Percentiles rank a stretch among this genome's conserved stretches.
These are phyloP conservation scores for Penicillium waksmanii DNA, from an alignment of 495 filamentous ascomycete genomes.

Conservation along the genomic window DNA sequence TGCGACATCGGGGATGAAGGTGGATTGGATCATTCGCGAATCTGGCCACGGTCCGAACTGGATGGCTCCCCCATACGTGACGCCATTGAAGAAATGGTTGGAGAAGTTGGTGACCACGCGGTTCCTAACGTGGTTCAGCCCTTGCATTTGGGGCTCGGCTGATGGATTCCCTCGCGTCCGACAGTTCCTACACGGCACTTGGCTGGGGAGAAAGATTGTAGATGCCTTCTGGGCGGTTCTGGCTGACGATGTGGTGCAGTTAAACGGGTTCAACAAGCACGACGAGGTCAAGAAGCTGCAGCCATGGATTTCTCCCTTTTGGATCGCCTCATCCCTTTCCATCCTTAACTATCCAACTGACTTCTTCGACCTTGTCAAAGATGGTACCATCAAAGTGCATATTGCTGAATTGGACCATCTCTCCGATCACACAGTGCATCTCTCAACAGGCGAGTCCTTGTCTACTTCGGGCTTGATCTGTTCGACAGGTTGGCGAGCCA, in stretches of 20 bases:
- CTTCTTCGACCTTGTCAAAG: slow-evolving; percentile 63
- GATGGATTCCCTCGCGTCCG: slow-evolving; percentile 53
- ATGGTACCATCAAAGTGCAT: slow-evolving; percentile 63
- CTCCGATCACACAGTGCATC: slow-evolving; percentile 50
- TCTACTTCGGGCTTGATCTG: slow-evolving; percentile 66
- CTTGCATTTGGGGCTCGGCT: slow-evolving; percentile 62
- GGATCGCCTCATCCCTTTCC: slow-evolving; percentile 60
- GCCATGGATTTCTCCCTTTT: slow-evolving; percentile 68
- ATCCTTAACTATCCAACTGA: slow-evolving; percentile 73
- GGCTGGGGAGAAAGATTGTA: slow-evolving; percentile 67
- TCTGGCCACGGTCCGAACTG: slow-evolving; percentile 74
- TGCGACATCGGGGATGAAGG: slow-evolving; percentile 63
- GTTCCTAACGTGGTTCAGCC: slow-evolving; percentile 66
- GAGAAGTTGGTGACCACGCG: slow-evolving; percentile 69
- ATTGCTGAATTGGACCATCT: slow-evolving; percentile 63
- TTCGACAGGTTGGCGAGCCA: slow-evolving; percentile 69
- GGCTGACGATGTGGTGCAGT: slow-evolving; percentile 58
- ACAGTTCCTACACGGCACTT: slow-evolving; percentile 66
- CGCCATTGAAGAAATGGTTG: slow-evolving; percentile 60
- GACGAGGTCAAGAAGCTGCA: slow-evolving; percentile 68
- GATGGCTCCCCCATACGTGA: slow-evolving; percentile 70
- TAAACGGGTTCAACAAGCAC: slow-evolving; percentile 63
- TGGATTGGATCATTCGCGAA: slow-evolving; percentile 80
- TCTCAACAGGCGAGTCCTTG: slow-evolving; percentile 59
- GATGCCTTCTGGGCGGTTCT: slow-evolving; percentile 70